A percentile compares a stretch with the other conserved stretches of the same genome.
Evolutionary conservation across 345 rosid species (phyloP).

Genomic region (Cochlearia excelsa): DNA sequence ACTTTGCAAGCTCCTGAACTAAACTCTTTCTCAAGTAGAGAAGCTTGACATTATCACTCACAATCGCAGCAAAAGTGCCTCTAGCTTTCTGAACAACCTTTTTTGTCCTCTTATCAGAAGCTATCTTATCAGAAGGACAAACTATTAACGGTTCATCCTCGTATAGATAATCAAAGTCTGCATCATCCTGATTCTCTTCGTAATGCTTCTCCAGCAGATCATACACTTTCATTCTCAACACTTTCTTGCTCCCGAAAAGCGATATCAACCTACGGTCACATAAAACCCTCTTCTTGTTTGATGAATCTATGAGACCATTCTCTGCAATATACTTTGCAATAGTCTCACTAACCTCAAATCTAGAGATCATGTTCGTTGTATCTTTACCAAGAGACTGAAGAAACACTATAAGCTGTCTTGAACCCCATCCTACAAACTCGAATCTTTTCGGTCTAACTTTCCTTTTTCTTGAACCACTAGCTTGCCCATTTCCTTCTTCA

Average conservation of each 20-base stretch:
- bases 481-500: slow-evolving; percentile 36
- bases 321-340: slow-evolving; percentile 48
- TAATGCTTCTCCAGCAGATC: slow-evolving; percentile 60
- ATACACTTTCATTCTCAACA: slow-evolving; percentile 46
- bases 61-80: slow-evolving; percentile 58
- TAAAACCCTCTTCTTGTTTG: slow-evolving; percentile 54
- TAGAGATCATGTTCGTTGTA: slow-evolving; percentile 45
- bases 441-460: slow-evolving; percentile 44
- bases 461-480: slow-evolving; percentile 36
- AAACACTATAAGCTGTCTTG: slow-evolving; percentile 59
- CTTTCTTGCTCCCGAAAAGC: slow-evolving; percentile 60
- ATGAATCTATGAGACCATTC: slow-evolving; percentile 41
- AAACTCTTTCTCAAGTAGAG: slow-evolving; percentile 70
- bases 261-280: slow-evolving; percentile 51
- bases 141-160: slow-evolving; percentile 43
- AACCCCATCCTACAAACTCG: slow-evolving; percentile 77
- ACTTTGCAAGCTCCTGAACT: slow-evolving; percentile 51
- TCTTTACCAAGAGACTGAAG: slow-evolving; percentile 53
- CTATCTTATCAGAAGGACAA: slow-evolving; percentile 33
- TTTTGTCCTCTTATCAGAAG: slow-evolving; percentile 21
- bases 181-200: slow-evolving; percentile 54
- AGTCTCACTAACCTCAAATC: slow-evolving; percentile 45
- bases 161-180: slow-evolving; percentile 46
- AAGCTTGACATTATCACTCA: slow-evolving; percentile 63
- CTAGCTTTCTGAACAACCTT: slow-evolving; percentile 39